Evolutionary conservation across 2,329 filamentous ascomycete species (phyloP).

Genomic region (Corynespora cassiicola): DNA sequence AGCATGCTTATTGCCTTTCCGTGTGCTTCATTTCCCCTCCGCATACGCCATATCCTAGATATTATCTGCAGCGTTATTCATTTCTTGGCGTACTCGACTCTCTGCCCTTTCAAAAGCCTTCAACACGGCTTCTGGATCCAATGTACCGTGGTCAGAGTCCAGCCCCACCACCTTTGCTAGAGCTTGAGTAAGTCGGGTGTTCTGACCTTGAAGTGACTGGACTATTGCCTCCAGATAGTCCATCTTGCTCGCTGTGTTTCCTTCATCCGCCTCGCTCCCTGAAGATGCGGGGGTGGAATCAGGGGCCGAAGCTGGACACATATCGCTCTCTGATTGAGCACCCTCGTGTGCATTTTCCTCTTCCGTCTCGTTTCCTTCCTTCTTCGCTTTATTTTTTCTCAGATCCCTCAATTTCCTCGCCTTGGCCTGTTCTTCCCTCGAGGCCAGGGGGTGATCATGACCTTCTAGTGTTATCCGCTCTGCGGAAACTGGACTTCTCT

Average conservation of each 20-base stretch:
- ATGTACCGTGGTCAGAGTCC: constrained; percentile 20
- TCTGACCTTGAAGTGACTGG: constrained; percentile 29
- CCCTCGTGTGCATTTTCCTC: too few relatives aligned
- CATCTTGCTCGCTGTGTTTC: constrained; percentile 17
- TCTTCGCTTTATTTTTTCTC: constrained; percentile 27
- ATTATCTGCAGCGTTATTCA: too few relatives aligned
- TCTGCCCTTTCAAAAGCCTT: constrained; percentile 6
- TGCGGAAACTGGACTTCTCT: constrained; percentile 19
- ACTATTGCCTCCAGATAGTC: constrained; percentile 24
- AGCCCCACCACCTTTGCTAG: constrained; percentile 34
- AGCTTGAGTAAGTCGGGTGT: constrained; percentile 30
- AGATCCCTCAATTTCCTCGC: constrained; percentile 33
- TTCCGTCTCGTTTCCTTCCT: neutral
- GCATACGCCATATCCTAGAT: too few relatives aligned
- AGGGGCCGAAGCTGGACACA: neutral
- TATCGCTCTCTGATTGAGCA: too few relatives aligned
- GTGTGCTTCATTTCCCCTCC: too few relatives aligned
- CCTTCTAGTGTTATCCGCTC: constrained; percentile 22
- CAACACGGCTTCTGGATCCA: constrained; percentile 10
- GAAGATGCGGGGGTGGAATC: neutral
- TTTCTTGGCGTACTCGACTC: too few relatives aligned
- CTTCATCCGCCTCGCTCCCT: constrained; percentile 4
- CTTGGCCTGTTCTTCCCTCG: constrained; percentile 28
- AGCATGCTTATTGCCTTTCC: too few relatives aligned
- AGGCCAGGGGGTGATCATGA: constrained; percentile 31